A percentile compares a stretch with the other conserved stretches of the same genome.
phyloP scores from a whole-genome alignment of 2,329 filamentous ascomycete species.

The Didymella segeticola region DNA sequence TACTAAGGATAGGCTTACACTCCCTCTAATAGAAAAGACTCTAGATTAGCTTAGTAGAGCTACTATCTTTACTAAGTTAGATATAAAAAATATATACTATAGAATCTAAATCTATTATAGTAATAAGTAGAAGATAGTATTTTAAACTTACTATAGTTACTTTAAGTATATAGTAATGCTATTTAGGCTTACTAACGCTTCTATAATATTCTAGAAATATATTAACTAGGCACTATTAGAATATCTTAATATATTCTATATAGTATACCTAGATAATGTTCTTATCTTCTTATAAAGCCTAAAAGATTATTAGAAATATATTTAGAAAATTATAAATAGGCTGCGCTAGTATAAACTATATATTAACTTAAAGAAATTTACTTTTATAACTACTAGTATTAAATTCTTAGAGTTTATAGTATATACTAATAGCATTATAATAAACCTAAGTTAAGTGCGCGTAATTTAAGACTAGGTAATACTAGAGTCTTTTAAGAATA shows the following conservation, averaged over 20 bases:
- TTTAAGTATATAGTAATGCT: background rate
- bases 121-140: background rate
- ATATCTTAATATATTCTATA: background rate
- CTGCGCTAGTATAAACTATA: background rate
- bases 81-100: background rate
- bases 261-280: no score
- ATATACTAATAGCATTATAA: background rate
- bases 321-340: background rate
- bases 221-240: background rate
- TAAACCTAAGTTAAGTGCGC: background rate
- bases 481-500: background rate
- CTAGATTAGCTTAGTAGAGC: background rate
- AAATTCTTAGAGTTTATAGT: background rate
- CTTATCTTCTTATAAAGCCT: background rate
- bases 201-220: background rate
- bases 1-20: background rate
- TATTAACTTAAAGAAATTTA: background rate
- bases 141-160: background rate
- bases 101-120: background rate
- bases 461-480: background rate
- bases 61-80: background rate
- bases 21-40: background rate
- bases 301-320: background rate
- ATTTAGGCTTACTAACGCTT: no score
- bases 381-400: background rate